Evolutionary conservation across 2,329 filamentous ascomycete genomes (phyloP).

Genomic region (Sporothrix humicola): DNA sequence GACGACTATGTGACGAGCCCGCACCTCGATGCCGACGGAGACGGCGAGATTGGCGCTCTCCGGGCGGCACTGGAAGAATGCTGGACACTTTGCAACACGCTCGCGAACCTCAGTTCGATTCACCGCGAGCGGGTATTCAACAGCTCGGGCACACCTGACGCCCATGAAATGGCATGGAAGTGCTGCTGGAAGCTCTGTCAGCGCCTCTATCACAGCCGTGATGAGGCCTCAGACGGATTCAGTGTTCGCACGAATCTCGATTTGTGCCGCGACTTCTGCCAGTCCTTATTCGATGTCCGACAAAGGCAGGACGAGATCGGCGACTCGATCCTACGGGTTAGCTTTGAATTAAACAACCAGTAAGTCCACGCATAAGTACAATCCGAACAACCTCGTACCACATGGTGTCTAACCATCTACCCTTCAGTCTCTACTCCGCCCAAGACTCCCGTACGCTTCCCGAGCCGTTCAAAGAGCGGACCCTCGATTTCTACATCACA

Average conservation of each 20-base stretch:
- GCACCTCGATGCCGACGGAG: slow-evolving; percentile 48
- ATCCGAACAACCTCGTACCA: too few relatives aligned
- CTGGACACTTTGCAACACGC: slow-evolving; percentile 91
- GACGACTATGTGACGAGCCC: slow-evolving; percentile 53
- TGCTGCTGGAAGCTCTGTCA: slow-evolving; percentile 94
- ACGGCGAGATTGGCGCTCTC: slow-evolving; percentile 71
- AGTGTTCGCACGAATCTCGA: slow-evolving; percentile 79
- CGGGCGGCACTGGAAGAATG: slow-evolving; percentile 81
- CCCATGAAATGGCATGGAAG: slow-evolving; percentile 89
- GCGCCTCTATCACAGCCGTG: slow-evolving; percentile 80
- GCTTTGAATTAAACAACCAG: slow-evolving; percentile 95
- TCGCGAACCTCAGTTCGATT: slow-evolving; percentile 82
- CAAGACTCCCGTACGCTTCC: slow-evolving; percentile 80
- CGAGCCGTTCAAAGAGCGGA: slow-evolving; percentile 85
- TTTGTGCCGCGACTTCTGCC: slow-evolving; percentile 89
- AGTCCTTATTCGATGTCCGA: slow-evolving; percentile 85
- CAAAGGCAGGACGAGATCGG: slow-evolving; percentile 76
- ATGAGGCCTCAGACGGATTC: slow-evolving; percentile 69
- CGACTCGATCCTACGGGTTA: slow-evolving; percentile 88
- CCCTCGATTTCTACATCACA: slow-evolving; percentile 92
- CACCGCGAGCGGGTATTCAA: slow-evolving; percentile 81
- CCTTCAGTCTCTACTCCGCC: slow-evolving; percentile 76
- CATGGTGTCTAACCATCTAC: neutral
- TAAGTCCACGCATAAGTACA: slow-evolving; percentile 46
- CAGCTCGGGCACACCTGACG: slow-evolving; percentile 73